Evolutionary conservation across 805 yeast genomes (phyloP), one percentile per base, ranked within the genome.

Genomic region (Nakazawaea anatomiae): DNA sequence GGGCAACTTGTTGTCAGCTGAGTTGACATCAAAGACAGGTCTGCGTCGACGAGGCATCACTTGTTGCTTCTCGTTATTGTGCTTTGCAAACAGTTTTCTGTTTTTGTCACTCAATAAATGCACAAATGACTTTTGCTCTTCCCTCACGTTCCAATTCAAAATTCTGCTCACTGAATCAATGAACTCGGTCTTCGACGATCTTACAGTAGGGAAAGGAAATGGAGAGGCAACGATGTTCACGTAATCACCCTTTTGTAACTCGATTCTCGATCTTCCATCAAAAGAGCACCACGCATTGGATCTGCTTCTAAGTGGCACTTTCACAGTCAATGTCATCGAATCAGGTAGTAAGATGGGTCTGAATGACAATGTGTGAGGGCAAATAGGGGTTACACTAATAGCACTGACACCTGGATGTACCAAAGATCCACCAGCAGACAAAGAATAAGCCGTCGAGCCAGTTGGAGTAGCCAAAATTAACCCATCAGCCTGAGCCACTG

Each of bases 271-370:
- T 58, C 94, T 83, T 10, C 99, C 99, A 67, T 94, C 99, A 64
- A 94, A 94, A 1, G 97, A 85, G 1, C 96, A 95, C 96, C 96
- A 94, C 0, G 98, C 97, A 0, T 96, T 88, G 5, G 94, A 82
- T 48, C 99, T 71, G 42, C 96, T 85, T 49, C 82, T 70, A 2
- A 63, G 49, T 0, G 98, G 96, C 3, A 90, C 95, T 59, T 85
- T 86, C 5, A 92, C 86, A 59, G 81, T 85, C 52, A 92, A 69
- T 29, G 78, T 74, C 91, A 91, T 89, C n/a, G 94, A 87, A 65
- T 92, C 98, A 0, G 98, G 98, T 31, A 92, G 72, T 52, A 92
- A 74, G 50, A 92, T 86, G 3, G 98, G 98, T 57, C 98, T 75
- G 70, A 92, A 92, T 6, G 96, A 87, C 44, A 92, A 74, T 0